A percentile compares a stretch with the other conserved stretches of the same genome.
phyloP scores from a whole-genome alignment of 345 rosid genomes.

The Ailanthus altissimus region DNA sequence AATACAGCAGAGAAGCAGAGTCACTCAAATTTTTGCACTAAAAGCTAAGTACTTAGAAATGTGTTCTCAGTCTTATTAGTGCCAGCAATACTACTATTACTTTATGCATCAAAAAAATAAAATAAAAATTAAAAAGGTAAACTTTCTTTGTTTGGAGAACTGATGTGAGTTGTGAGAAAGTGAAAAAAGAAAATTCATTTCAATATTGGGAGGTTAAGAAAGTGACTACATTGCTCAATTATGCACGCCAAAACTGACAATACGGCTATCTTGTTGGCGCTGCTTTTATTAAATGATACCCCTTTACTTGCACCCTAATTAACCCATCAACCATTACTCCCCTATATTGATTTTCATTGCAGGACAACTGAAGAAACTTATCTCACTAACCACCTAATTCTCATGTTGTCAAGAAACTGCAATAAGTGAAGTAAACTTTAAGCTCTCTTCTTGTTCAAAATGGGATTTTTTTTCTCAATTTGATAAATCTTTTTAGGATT shows the following conservation, averaged over 20 bases:
- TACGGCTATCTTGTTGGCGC: slow-evolving; percentile 37
- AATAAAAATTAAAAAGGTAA: neutral
- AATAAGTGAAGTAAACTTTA: neutral
- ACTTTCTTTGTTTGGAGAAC: slow-evolving; percentile 11
- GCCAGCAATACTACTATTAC: slow-evolving; percentile 12
- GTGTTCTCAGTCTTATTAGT: slow-evolving; percentile 9
- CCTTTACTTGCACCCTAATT: slow-evolving; percentile 34
- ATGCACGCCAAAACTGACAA: slow-evolving; percentile 57
- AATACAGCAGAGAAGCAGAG: neutral
- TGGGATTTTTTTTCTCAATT: neutral
- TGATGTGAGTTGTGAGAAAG: slow-evolving; percentile 21
- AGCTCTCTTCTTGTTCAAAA: neutral
- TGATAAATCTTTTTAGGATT: neutral
- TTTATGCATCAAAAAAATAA: neutral
- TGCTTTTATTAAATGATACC: slow-evolving; percentile 26
- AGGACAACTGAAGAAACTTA: neutral
- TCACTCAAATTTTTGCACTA: neutral
- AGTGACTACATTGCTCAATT: slow-evolving; percentile 35
- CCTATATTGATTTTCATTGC: neutral
- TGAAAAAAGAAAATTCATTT: slow-evolving; percentile 16
- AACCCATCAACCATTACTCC: slow-evolving; percentile 13
- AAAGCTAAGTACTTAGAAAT: slow-evolving; percentile 20
- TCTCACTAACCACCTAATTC: neutral
- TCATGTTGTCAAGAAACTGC: neutral
- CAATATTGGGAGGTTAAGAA: slow-evolving; percentile 24